Evolutionary conservation across 805 yeast genomes (phyloP).

Genomic region (Saccharomyces jurei): DNA sequence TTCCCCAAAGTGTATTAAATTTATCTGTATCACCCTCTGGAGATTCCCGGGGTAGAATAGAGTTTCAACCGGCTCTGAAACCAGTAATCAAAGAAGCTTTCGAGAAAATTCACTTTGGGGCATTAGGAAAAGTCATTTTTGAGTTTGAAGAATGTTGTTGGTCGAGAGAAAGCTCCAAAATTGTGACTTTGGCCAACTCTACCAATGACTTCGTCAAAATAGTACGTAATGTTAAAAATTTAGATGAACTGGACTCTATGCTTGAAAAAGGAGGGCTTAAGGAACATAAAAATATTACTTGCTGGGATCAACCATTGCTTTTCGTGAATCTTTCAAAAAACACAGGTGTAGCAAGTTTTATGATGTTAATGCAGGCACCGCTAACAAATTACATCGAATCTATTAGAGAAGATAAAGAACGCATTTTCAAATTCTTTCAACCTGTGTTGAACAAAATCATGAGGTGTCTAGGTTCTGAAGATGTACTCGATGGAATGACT

Average conservation of each 20-base stretch:
- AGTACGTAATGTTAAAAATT: slow-evolving; percentile 15
- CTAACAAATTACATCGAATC: slow-evolving; percentile 52
- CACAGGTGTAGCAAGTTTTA: slow-evolving; percentile 44
- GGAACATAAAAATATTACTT: slow-evolving; percentile 13
- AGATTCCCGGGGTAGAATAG: slow-evolving; percentile 36
- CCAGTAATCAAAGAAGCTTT: slow-evolving; percentile 37
- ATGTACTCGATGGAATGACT: slow-evolving; percentile 5
- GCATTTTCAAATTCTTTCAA: slow-evolving; percentile 50
- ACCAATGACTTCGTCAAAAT: slow-evolving; percentile 8
- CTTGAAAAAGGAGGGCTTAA: slow-evolving; percentile 2
- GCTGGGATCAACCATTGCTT: slow-evolving; percentile 53
- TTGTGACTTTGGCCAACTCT: slow-evolving; percentile 36
- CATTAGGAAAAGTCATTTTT: slow-evolving; percentile 64
- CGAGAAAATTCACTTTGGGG: slow-evolving; percentile 48
- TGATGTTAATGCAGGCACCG: slow-evolving; percentile 66
- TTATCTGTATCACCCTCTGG: slow-evolving; percentile 20
- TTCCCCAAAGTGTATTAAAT: slow-evolving; percentile 67
- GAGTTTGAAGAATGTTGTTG: slow-evolving; percentile 61
- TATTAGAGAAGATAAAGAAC: slow-evolving; percentile 41
- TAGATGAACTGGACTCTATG: slow-evolving; percentile 10
- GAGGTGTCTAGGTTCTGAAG: slow-evolving; percentile 10
- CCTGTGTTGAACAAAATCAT: slow-evolving; percentile 36
- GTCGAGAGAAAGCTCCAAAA: slow-evolving; percentile 45
- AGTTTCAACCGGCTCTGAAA: slow-evolving; percentile 52
- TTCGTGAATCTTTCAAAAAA: slow-evolving; percentile 52